A percentile compares a stretch with the other conserved stretches of the same genome.
Evolutionary conservation across 495 filamentous ascomycete species (phyloP).

Genomic region (Cryomyces antarcticus): DNA sequence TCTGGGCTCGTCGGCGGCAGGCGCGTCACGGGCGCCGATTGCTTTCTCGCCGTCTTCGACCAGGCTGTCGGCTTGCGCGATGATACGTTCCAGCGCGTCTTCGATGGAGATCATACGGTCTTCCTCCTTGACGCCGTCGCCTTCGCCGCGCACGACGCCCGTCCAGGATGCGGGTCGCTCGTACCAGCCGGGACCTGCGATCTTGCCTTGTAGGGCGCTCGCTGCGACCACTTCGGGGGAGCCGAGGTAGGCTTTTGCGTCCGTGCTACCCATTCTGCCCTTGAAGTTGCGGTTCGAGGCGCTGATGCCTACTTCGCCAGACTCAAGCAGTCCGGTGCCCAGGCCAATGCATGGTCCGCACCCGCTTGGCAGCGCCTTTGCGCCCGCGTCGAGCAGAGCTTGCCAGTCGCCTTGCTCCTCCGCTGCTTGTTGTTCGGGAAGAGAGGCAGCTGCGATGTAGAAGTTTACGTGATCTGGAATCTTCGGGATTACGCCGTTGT

Average conservation of each 20-base stretch:
- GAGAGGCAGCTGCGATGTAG: slow-evolving; percentile 79
- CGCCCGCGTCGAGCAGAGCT: slow-evolving; percentile 59
- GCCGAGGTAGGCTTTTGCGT: slow-evolving; percentile 74
- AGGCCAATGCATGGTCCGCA: slow-evolving; percentile 89
- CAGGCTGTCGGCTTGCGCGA: slow-evolving; percentile 41
- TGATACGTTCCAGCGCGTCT: slow-evolving; percentile 46
- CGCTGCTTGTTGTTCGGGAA: slow-evolving; percentile 56
- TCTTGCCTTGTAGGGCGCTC: slow-evolving; percentile 57
- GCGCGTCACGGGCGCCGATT: background rate
- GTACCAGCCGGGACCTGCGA: slow-evolving; percentile 69
- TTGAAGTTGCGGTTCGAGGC: slow-evolving; percentile 88
- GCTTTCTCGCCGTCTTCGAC: slow-evolving; percentile 19
- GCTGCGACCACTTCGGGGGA: slow-evolving; percentile 87
- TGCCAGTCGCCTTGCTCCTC: slow-evolving; percentile 83
- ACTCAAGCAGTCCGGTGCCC: slow-evolving; percentile 63
- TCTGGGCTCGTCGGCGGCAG: background rate
- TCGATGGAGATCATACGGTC: slow-evolving; percentile 42
- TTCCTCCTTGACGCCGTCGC: slow-evolving; percentile 38
- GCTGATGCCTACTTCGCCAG: slow-evolving; percentile 74
- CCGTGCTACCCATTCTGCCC: slow-evolving; percentile 68
- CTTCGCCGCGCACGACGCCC: slow-evolving; percentile 50
- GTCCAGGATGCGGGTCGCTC: slow-evolving; percentile 41
- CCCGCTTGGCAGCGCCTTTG: slow-evolving; percentile 49
- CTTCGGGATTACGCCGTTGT: slow-evolving; percentile 37
- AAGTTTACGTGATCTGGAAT: slow-evolving; percentile 64